Evolutionary conservation across 345 rosid species (phyloP), one percentile per base, ranked within the genome.

Genomic region (Brassica rapa): DNA sequence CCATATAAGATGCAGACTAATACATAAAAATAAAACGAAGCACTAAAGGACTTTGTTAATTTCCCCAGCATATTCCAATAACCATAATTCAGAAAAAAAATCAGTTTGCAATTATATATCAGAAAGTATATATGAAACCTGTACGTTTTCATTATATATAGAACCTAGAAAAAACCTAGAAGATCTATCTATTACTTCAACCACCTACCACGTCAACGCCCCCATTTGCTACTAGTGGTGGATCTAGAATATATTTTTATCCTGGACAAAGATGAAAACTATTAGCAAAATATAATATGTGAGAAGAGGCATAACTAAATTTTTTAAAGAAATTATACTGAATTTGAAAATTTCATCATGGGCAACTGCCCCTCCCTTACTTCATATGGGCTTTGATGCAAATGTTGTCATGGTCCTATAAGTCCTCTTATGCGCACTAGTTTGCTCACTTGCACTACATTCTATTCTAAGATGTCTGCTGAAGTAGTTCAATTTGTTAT

Each of bases 381-480:
- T 29, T 29, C 32, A 29, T 29, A 4, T 39, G 46, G 10, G 79
- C 81, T 87, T 91, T 70, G 90, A 91, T 68, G 85, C 97, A 23
- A 90, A 94, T 70, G 83, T 92, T 62, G 86, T 90, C 21, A 90
- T 94, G 88, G 88, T 92, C 30, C 84, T 92, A 49, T 88, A 96
- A 24, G 92, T 93, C 51, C 90, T 94, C 59, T 61, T 92, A 19
- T 94, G 97, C 75, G 98, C 96, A 72, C 73, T 92, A 37, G 85
- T 92, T 72, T 92, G 94, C 83, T 89, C 92, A 41, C 88, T 94
- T 5, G 98, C 92, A 16, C 71, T 90, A 59, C 88, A 92, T 66
- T 89, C 89, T 46, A 87, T 92, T 82, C 80, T 89, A 8, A 81
- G 90, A 59, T 94, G 98, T 65, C 88, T 85, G 21, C 71, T 93